Percentiles rank a stretch among this genome's conserved stretches.
Evolutionary conservation across 495 filamentous ascomycete species (phyloP).

Genomic region (Ramalina intermedia): DNA sequence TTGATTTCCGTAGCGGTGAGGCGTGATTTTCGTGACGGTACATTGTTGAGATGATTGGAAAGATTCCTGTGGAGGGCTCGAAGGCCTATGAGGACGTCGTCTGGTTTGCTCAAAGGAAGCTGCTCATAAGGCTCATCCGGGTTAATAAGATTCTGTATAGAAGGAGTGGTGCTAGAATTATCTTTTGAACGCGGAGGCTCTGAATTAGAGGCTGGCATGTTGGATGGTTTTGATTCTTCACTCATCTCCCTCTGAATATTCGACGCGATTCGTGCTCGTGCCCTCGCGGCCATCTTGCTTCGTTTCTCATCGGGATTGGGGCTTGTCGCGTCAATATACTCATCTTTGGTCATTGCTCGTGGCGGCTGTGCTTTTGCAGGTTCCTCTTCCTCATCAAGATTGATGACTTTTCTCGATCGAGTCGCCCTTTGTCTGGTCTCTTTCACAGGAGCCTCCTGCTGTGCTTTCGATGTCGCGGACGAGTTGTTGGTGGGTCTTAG

Average conservation of each 20-base stretch:
- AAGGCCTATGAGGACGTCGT: constrained; percentile 35
- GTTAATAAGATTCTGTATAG: constrained; percentile 26
- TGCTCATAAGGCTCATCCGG: constrained; percentile 33
- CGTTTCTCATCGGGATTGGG: constrained; percentile 10
- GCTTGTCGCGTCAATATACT: constrained; percentile 5
- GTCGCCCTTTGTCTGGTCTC: constrained; percentile 7
- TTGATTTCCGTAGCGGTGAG: background rate
- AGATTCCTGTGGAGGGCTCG: constrained; percentile 35
- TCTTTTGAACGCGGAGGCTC: background rate
- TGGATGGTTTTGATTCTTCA: background rate
- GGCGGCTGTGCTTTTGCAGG: background rate
- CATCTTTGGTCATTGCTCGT: constrained; percentile 6
- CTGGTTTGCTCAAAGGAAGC: constrained; percentile 35
- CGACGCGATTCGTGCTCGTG: constrained; percentile 14
- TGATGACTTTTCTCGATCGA: constrained; percentile 8
- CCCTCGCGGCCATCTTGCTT: constrained; percentile 9
- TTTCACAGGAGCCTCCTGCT: constrained; percentile 2
- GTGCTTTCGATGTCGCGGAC: background rate
- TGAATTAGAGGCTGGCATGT: background rate
- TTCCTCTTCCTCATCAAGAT: constrained; percentile 3
- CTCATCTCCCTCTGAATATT: constrained; percentile 16
- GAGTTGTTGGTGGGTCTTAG: constrained; percentile 1
- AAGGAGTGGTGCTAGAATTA: background rate
- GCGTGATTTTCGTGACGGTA: background rate
- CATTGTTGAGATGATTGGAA: constrained; percentile 18